These are phyloP conservation scores for Curvularia lunata DNA, from an alignment of 2,329 filamentous ascomycete genomes.

Conservation along the genomic window DNA sequence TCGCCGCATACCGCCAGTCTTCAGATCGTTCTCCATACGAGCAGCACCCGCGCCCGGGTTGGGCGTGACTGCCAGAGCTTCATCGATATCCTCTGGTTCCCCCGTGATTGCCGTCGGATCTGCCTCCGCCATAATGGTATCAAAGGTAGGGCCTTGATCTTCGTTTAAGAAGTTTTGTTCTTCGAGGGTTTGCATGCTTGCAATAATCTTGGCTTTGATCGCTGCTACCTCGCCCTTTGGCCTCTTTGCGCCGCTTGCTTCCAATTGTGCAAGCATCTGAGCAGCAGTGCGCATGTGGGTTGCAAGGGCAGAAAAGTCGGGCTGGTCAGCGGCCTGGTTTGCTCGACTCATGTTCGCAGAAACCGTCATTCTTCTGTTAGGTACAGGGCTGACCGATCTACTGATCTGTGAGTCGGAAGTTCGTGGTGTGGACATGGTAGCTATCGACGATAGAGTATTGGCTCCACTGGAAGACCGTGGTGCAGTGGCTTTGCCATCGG, in stretches of 20 bases:
- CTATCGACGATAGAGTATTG: slow-evolving; percentile 65
- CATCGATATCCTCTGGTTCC: slow-evolving; percentile 62
- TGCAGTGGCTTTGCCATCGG: slow-evolving; percentile 39
- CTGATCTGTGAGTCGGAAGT: slow-evolving; percentile 73
- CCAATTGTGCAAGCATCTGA: slow-evolving; percentile 84
- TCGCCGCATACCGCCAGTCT: slow-evolving; percentile 80
- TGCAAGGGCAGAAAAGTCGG: slow-evolving; percentile 80
- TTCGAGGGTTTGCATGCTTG: slow-evolving; percentile 86
- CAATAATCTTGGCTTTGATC: slow-evolving; percentile 85
- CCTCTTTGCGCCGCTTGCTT: slow-evolving; percentile 79
- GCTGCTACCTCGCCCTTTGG: slow-evolving; percentile 81
- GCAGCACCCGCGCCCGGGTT: slow-evolving; percentile 77
- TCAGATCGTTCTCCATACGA: slow-evolving; percentile 88
- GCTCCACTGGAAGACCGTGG: slow-evolving; percentile 67
- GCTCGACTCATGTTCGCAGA: slow-evolving; percentile 56
- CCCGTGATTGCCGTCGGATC: slow-evolving; percentile 60
- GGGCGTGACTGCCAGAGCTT: slow-evolving; percentile 59
- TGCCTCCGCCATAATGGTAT: slow-evolving; percentile 79
- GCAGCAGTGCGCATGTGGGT: slow-evolving; percentile 88
- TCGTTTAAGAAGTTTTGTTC: slow-evolving; percentile 83
- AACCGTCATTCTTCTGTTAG: slow-evolving; percentile 66
- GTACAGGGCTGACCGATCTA: slow-evolving; percentile 70
- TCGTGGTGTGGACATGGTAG: slow-evolving; percentile 69
- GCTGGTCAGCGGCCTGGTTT: slow-evolving; percentile 68
- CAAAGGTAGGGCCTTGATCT: slow-evolving; percentile 76